phyloP scores from a whole-genome alignment of 1,284 basidiomycete species.

The Puccinia hordei region DNA sequence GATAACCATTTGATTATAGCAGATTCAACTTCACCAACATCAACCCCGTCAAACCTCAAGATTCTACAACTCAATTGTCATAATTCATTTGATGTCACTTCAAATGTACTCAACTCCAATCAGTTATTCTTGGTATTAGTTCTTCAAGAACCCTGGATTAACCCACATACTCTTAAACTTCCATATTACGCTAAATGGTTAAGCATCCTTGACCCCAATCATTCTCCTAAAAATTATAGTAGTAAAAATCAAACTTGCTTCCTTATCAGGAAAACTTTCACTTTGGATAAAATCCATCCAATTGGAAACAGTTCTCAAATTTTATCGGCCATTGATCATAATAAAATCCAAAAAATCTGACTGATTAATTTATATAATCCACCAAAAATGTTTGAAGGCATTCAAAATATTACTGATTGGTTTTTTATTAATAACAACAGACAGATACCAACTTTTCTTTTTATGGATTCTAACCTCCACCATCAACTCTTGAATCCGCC shows the following conservation, averaged over 20 bases:
- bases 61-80: too few species aligned
- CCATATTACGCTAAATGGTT: constrained; percentile 1
- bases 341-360: not conserved
- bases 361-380: constrained; percentile 14
- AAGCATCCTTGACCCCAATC: not conserved
- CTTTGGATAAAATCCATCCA: not conserved
- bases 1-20: too few species aligned
- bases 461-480: constrained; percentile 23
- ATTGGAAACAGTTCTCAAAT: not conserved
- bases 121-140: not conserved
- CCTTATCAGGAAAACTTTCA: not conserved
- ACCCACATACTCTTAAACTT: not conserved
- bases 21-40: too few species aligned
- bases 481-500: not conserved
- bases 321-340: too few species aligned
- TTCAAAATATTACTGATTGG: not conserved
- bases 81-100: too few species aligned
- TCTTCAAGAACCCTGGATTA: constrained; percentile 14
- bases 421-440: not conserved
- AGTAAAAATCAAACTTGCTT: not conserved
- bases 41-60: not conserved
- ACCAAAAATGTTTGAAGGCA: not conserved
- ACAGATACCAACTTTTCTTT: not conserved
- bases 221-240: not conserved
- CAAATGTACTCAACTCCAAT: too few species aligned